These are phyloP conservation scores for Niebla homalea DNA, from an alignment of 495 filamentous ascomycete genomes.

Conservation along the genomic window DNA sequence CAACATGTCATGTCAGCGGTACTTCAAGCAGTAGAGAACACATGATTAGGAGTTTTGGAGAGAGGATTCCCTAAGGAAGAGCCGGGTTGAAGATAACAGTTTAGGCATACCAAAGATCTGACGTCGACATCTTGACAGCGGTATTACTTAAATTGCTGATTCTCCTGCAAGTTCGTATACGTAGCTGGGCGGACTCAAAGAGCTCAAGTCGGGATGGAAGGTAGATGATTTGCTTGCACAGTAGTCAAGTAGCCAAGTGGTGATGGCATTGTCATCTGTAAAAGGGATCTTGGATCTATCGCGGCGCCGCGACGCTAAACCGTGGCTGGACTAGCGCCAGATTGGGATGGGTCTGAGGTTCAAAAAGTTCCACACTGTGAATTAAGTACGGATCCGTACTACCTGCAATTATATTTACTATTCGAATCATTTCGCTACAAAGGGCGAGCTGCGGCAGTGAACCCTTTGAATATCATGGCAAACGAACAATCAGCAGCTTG, in stretches of 20 bases:
- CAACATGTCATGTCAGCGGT: constrained; percentile 1
- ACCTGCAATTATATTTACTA: no score
- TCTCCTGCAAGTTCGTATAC: not conserved
- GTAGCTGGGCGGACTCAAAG: not conserved
- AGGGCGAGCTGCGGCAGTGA: constrained; percentile 53
- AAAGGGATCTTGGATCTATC: constrained; percentile 1
- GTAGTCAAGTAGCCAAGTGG: not conserved
- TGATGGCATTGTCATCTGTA: not conserved
- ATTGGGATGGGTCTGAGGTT: no score
- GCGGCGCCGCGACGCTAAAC: not conserved
- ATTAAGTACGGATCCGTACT: not conserved
- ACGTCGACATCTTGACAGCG: constrained; percentile 37
- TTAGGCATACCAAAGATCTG: constrained; percentile 52
- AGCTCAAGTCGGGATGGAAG: not conserved
- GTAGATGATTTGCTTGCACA: not conserved
- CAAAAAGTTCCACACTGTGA: no score
- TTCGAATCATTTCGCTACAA: constrained; percentile 1
- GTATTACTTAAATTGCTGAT: constrained; percentile 7
- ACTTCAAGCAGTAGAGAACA: not conserved
- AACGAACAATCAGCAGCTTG: constrained; percentile 10
- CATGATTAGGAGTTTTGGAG: no score
- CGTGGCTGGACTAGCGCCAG: no score
- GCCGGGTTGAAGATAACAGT: constrained; percentile 19
- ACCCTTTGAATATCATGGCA: constrained; percentile 29
- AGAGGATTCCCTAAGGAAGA: no score